Base-by-base conservation (phyloP, 164 flowering plant species). In the Berberis vulgaris region DNA sequence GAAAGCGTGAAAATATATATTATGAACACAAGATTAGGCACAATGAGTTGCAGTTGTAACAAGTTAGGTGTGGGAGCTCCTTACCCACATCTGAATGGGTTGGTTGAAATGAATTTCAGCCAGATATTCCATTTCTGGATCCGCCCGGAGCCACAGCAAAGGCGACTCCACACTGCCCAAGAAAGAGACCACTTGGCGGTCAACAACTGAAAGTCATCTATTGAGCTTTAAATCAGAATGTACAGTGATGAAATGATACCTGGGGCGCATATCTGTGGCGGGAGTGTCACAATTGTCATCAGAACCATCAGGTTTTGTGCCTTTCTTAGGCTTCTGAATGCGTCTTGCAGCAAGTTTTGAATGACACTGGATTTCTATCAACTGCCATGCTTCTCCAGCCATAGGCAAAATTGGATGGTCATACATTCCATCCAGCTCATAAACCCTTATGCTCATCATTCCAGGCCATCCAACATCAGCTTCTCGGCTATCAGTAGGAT, bases 51-150 rank as follows among this genome's bases (percentile, higher is more conserved):
- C 26, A 26, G 26, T 26, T 26, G 26, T 26, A 47, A 47, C 10
- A 47, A 11, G 3, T 52, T 52, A 1, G 3, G 54, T 11, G 5
- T 11, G 49, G 45, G 43, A 39, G 3, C 49, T 63, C 65, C 98
- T 83, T 89, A 91, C 98, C 98, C 98, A 94, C 98, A 94, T 94
- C 81, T 91, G 97, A 41, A 87, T 79, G 65, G 98, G 93, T 76
- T 94, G 98, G 69, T 81, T 86, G 68, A 91, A 83, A 70, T 88
- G 85, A 71, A 88, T 78, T 74, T 94, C 91, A 69, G 98, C 96
- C 69, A 94, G 89, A 76, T 94, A 94, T 71, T 94, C 98, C 96
- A 94, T 83, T 75, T 88, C 94, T 7, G 98, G 98, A 65, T 91
- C 97, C 3, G 92, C 97, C 69, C 97, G 82, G 63, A 94, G 77